Evolutionary conservation across 805 yeast species (phyloP).

Genomic region (Millerozyma acaciae): DNA sequence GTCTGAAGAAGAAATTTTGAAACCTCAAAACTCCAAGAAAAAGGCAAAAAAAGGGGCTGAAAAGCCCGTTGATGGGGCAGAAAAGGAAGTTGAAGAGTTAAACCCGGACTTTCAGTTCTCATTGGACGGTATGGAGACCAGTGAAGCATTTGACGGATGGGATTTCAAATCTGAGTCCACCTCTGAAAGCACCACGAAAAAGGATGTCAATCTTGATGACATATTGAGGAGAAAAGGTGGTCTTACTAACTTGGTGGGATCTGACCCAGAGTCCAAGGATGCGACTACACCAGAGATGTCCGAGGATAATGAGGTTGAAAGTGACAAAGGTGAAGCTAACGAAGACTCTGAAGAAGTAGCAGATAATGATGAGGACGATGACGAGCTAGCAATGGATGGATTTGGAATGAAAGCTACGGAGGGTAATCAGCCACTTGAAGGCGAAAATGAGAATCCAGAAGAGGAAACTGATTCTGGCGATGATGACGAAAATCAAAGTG

Average conservation of each 20-base stretch:
- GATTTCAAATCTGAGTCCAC: constrained; percentile 57
- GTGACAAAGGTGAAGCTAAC: constrained; percentile 18
- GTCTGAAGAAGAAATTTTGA: constrained; percentile 37
- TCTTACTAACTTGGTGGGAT: constrained; percentile 49
- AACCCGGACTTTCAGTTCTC: constrained; percentile 74
- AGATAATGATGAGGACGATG: constrained; percentile 21
- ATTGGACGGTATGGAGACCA: constrained; percentile 52
- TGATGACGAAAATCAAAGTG: constrained; percentile 28
- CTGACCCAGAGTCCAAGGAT: constrained; percentile 22
- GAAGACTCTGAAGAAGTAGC: constrained; percentile 21
- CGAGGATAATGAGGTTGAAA: constrained; percentile 19
- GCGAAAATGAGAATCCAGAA: constrained; percentile 23
- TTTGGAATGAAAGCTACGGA: constrained; percentile 10
- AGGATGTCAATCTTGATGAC: constrained; percentile 80
- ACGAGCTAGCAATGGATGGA: constrained; percentile 23
- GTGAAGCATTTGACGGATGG: constrained; percentile 70
- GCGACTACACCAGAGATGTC: no score
- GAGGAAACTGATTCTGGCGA: constrained; percentile 28
- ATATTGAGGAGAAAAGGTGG: constrained; percentile 87
- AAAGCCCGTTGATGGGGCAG: constrained; percentile 19
- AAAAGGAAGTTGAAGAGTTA: constrained; percentile 47
- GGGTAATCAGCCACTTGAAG: constrained; percentile 32
- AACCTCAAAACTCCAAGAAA: constrained; percentile 13
- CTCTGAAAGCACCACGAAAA: constrained; percentile 20
- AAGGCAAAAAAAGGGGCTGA: constrained; percentile 14